A percentile compares a stretch with the other conserved stretches of the same genome.
phyloP scores from a whole-genome alignment of 139 green algal genomes.

The Auxenochlorella pyrenoidosa region DNA sequence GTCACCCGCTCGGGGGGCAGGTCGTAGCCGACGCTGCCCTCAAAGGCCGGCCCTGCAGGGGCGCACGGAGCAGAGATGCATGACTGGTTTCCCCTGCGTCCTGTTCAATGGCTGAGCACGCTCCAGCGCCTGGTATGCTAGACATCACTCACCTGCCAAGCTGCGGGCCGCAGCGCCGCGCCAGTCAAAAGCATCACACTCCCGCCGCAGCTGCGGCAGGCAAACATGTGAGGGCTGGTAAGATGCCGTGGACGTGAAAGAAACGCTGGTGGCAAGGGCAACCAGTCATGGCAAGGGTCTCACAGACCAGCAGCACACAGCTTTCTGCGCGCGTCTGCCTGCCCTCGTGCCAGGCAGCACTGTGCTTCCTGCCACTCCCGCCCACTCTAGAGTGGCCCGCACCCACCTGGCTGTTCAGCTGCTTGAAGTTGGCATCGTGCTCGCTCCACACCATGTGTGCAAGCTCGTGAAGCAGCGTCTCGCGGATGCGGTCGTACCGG shows the following conservation, averaged over 20 bases:
- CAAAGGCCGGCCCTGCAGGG: conserved; percentile 14
- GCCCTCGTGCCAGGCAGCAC: too few relatives aligned
- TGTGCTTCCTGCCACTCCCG: too few relatives aligned
- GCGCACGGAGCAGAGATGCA: too few relatives aligned
- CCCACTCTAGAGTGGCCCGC: too few relatives aligned
- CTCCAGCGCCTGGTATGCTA: not conserved
- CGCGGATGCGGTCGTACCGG: conserved; percentile 68
- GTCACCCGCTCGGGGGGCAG: conserved; percentile 28
- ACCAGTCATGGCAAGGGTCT: too few relatives aligned
- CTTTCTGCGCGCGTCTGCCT: too few relatives aligned
- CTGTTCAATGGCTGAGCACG: not conserved
- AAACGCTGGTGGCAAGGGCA: not conserved
- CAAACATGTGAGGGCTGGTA: too few relatives aligned
- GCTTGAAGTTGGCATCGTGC: conserved; percentile 87
- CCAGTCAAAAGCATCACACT: conserved; percentile 26
- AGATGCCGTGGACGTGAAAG: too few relatives aligned
- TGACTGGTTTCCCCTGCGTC: not conserved
- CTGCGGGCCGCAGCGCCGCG: conserved; percentile 6
- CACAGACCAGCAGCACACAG: not conserved
- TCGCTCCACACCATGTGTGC: conserved; percentile 87
- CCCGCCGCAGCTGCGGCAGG: conserved; percentile 16
- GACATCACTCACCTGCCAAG: not conserved
- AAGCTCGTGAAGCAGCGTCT: conserved; percentile 91
- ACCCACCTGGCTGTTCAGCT: conserved; percentile 66
- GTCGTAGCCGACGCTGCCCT: conserved; percentile 1